A percentile compares a stretch with the other conserved stretches of the same genome.
Evolutionary conservation across 2,329 filamentous ascomycete species (phyloP).

Genomic region (Fusarium neocosmosporiellum): DNA sequence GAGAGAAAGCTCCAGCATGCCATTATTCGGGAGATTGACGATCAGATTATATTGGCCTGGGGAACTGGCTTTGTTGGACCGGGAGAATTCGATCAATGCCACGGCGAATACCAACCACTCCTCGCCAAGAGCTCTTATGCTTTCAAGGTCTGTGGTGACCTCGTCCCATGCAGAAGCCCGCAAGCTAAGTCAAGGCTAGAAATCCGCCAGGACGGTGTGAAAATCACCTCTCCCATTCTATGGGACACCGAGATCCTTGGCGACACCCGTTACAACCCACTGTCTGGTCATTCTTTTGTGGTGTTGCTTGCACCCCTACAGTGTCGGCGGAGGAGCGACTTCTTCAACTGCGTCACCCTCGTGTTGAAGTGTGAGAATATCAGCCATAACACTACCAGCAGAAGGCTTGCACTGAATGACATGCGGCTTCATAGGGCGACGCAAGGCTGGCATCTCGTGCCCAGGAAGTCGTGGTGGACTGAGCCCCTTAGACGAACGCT

Average conservation of each 20-base stretch:
- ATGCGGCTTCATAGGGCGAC: not conserved
- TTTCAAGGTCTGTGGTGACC: constrained; percentile 1
- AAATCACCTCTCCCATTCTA: not conserved
- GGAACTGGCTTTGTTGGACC: not conserved
- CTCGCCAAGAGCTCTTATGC: not conserved
- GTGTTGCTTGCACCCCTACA: not conserved
- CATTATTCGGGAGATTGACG: constrained; percentile 6
- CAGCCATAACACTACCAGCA: not conserved
- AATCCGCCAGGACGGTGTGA: not conserved
- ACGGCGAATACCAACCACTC: not conserved
- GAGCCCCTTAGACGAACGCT: not conserved
- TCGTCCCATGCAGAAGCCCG: not conserved
- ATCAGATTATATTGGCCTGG: not conserved
- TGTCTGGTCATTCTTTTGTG: not conserved
- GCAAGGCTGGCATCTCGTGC: not conserved
- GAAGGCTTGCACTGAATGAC: not conserved
- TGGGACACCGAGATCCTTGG: not conserved
- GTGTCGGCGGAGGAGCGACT: not conserved
- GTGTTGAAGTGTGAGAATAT: not conserved
- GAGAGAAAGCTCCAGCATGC: constrained; percentile 2
- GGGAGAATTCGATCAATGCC: not conserved
- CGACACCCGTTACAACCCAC: not conserved
- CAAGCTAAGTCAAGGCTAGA: not conserved
- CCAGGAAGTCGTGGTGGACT: not conserved
- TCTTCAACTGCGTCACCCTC: not conserved